Conservation (phyloP, 1,284 basidiomycete genomes). For the Cystobasidium pallidum region DNA sequence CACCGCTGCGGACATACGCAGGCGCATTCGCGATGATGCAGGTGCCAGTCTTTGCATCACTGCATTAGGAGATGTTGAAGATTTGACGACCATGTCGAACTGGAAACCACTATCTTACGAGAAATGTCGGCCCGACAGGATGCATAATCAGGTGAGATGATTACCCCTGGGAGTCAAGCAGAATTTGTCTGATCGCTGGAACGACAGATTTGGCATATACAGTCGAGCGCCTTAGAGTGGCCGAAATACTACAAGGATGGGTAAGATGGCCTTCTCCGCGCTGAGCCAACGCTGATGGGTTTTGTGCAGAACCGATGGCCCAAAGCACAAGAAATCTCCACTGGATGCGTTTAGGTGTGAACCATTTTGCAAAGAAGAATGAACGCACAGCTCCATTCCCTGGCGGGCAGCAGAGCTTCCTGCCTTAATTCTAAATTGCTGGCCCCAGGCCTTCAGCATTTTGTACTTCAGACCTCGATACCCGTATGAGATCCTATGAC, state of each 20-base stretch:
- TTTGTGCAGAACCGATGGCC: background rate
- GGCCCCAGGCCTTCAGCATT: no score
- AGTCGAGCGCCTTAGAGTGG: conserved; percentile 7
- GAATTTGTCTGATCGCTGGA: background rate
- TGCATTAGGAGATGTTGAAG: background rate
- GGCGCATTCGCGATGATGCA: background rate
- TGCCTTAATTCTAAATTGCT: no score
- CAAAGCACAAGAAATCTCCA: background rate
- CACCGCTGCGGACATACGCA: background rate
- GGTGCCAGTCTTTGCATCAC: background rate
- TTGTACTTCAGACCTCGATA: no score
- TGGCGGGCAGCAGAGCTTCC: no score
- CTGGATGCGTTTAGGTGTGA: background rate
- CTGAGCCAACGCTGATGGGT: background rate
- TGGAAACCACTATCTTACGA: background rate
- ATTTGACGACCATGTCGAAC: background rate
- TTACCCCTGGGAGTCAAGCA: background rate
- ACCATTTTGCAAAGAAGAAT: background rate
- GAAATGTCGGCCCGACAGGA: background rate
- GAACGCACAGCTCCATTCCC: no score
- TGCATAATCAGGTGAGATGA: background rate
- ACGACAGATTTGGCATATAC: conserved; percentile 6
- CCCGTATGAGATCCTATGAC: no score
- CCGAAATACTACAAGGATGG: background rate
- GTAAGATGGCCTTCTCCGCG: background rate